Evolutionary conservation across 192 early-diverging fungal species (phyloP).

Genomic region (Geranomyces variabilis): DNA sequence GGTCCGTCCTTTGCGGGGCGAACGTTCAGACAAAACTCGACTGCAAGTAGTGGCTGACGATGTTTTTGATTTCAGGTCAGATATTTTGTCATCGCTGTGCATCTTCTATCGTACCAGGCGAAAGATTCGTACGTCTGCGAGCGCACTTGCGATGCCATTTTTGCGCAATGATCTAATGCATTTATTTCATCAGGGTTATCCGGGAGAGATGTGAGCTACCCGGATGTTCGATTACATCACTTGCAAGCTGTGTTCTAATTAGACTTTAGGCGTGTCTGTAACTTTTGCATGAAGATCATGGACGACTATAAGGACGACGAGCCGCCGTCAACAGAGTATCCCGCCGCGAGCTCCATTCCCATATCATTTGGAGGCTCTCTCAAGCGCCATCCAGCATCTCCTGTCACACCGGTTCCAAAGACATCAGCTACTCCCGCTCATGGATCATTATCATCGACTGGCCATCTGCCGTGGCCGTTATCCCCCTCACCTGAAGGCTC

Average conservation of each 20-base stretch:
- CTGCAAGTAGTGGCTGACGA: no score
- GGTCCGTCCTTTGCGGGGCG: slow-evolving; percentile 56
- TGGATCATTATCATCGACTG: slow-evolving; percentile 30
- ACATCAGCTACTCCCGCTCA: neutral
- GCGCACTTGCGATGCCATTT: neutral
- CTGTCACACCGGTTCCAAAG: neutral
- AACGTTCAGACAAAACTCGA: neutral
- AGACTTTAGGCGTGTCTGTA: slow-evolving; percentile 56
- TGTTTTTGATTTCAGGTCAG: slow-evolving; percentile 37
- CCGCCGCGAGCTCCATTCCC: neutral
- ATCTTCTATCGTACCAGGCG: slow-evolving; percentile 67
- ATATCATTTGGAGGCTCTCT: neutral
- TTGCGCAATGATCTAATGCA: neutral
- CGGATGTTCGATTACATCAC: neutral
- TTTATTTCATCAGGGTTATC: slow-evolving; percentile 36
- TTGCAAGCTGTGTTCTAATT: no score
- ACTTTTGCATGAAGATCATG: slow-evolving; percentile 63
- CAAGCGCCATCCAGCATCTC: neutral
- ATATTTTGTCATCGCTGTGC: slow-evolving; percentile 80
- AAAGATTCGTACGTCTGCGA: slow-evolving; percentile 52
- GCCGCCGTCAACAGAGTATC: neutral
- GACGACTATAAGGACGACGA: slow-evolving; percentile 42
- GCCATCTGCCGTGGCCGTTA: slow-evolving; percentile 5
- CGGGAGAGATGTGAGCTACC: slow-evolving; percentile 56
- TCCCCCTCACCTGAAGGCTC: slow-evolving; percentile 30